Conservation (phyloP, 306 rosid species). For the Vicia sativa region DNA sequence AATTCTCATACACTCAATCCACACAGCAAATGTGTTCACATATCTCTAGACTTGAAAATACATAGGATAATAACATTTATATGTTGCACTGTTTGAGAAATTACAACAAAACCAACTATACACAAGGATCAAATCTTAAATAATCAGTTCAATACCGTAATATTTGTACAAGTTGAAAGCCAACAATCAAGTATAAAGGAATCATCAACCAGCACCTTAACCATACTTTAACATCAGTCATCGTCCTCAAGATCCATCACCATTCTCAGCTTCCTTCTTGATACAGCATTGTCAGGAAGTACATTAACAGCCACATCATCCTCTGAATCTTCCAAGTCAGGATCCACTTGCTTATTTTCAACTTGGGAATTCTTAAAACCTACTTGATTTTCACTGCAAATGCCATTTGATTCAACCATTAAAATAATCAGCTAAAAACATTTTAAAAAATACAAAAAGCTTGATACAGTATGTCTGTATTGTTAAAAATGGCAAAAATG, state of each 20-base stretch:
- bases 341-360: slow-evolving; percentile 43
- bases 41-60: background rate
- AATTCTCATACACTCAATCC: no score
- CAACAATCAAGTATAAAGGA: background rate
- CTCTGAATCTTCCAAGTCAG: slow-evolving; percentile 70
- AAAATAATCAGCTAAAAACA: slow-evolving; percentile 17
- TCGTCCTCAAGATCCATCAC: slow-evolving; percentile 81
- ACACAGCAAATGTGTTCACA: background rate
- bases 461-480: slow-evolving; percentile 11
- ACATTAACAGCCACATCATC: slow-evolving; percentile 54
- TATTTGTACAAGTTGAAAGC: slow-evolving; percentile 10
- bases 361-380: slow-evolving; percentile 35
- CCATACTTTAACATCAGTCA: slow-evolving; percentile 46
- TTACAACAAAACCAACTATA: background rate
- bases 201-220: slow-evolving; percentile 6
- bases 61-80: background rate
- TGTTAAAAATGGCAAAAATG: slow-evolving; percentile 19
- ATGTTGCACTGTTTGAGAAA: background rate
- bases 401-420: slow-evolving; percentile 42
- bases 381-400: slow-evolving; percentile 33
- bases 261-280: slow-evolving; percentile 81
- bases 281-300: slow-evolving; percentile 43
- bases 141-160: slow-evolving; percentile 3
- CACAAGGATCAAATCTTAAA: background rate
- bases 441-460: slow-evolving; percentile 1